phyloP scores from a whole-genome alignment of 2,329 filamentous ascomycete species.

The Cryphonectria naterciae region DNA sequence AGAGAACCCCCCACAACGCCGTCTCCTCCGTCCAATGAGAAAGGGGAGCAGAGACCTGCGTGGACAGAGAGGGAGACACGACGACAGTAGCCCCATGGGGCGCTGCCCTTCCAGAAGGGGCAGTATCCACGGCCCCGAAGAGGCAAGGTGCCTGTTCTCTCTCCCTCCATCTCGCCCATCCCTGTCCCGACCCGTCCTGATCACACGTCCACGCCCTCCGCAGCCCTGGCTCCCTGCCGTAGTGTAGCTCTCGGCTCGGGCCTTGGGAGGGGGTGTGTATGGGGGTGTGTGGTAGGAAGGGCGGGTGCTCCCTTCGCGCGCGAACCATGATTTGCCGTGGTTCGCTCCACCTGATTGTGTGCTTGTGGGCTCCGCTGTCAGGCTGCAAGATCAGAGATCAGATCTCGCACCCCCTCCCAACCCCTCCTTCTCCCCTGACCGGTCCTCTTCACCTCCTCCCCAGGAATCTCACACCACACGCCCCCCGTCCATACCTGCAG shows the following conservation, averaged over 20 bases:
- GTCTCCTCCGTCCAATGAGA: constrained; percentile 27
- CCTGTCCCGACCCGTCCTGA: constrained; percentile 19
- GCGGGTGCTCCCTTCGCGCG: constrained; percentile 23
- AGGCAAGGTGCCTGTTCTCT: constrained; percentile 38
- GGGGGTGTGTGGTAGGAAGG: constrained; percentile 16
- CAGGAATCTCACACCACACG: constrained; percentile 26
- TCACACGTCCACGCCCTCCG: constrained; percentile 6
- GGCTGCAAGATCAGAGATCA: constrained; percentile 21
- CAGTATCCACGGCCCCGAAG: constrained; percentile 42
- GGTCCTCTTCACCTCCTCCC: constrained; percentile 1
- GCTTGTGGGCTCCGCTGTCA: constrained; percentile 4
- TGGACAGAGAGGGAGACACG: not conserved
- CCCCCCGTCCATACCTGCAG: constrained; percentile 34
- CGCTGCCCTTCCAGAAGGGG: constrained; percentile 40
- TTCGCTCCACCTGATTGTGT: constrained; percentile 5
- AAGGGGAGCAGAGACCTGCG: not conserved
- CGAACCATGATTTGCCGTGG: constrained; percentile 28
- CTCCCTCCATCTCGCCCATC: constrained; percentile 19
- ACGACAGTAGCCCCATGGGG: constrained; percentile 20
- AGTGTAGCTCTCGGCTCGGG: constrained; percentile 28
- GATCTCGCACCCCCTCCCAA: constrained; percentile 8
- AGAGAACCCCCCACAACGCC: constrained; percentile 19
- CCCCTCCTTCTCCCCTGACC: constrained; percentile 13
- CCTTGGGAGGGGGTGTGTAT: constrained; percentile 14
- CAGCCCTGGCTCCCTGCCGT: constrained; percentile 17